Percentiles rank a stretch among this genome's conserved stretches.
These are phyloP conservation scores for Paradendryphiella salina DNA, from an alignment of 2,329 filamentous ascomycete species.

Conservation along the genomic window DNA sequence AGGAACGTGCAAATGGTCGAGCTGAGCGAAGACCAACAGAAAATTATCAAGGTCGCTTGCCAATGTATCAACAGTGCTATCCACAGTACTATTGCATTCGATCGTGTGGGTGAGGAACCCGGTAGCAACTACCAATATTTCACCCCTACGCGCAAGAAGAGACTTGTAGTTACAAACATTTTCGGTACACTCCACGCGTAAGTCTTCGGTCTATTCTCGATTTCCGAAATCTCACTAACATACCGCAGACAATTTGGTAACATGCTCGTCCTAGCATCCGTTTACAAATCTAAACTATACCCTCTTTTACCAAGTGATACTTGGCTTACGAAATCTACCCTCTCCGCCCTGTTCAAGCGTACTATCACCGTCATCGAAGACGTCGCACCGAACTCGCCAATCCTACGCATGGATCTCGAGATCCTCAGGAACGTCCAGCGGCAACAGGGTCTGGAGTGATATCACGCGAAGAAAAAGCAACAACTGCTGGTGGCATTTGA, in stretches of 20 bases:
- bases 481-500: not conserved
- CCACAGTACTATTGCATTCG: slow-evolving; percentile 82
- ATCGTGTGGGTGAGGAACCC: slow-evolving; percentile 56
- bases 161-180: slow-evolving; percentile 89
- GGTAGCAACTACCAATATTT: slow-evolving; percentile 44
- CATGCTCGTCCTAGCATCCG: slow-evolving; percentile 83
- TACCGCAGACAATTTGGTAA: slow-evolving; percentile 87
- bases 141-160: slow-evolving; percentile 61
- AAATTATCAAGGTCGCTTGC: slow-evolving; percentile 34
- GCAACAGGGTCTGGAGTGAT: slow-evolving; percentile 22
- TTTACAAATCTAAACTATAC: slow-evolving; percentile 63
- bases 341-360: slow-evolving; percentile 34
- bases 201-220: slow-evolving; percentile 17
- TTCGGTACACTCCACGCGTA: slow-evolving; percentile 81
- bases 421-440: slow-evolving; percentile 62
- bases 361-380: slow-evolving; percentile 77
- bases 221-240: slow-evolving; percentile 10
- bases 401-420: slow-evolving; percentile 71
- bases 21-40: slow-evolving; percentile 29
- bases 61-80: slow-evolving; percentile 64
- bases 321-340: slow-evolving; percentile 31
- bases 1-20: slow-evolving; percentile 37
- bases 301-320: slow-evolving; percentile 37
- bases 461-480: slow-evolving; percentile 8
- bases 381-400: slow-evolving; percentile 72